Percentiles rank a stretch among this genome's conserved stretches.
These are phyloP conservation scores for Houttuynia cordata DNA, from an alignment of 164 flowering plant genomes.

Conservation along the genomic window DNA sequence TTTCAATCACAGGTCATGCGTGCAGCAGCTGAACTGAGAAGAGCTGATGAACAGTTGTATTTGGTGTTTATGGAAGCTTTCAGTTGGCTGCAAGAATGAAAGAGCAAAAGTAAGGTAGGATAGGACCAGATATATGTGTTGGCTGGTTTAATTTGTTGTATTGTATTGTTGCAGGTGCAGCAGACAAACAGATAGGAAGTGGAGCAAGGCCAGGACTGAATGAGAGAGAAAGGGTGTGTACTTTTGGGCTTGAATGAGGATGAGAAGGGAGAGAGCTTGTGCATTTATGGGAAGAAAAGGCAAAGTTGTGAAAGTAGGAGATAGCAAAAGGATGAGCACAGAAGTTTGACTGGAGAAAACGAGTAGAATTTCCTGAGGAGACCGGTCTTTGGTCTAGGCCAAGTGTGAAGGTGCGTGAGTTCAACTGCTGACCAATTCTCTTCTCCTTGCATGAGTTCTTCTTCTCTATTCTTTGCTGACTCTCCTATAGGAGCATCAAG, in stretches of 20 bases:
- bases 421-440: slow-evolving; percentile 4
- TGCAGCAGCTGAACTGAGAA: too few relatives aligned
- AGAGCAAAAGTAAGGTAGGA: too few relatives aligned
- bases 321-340: not conserved
- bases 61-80: too few relatives aligned
- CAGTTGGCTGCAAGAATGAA: too few relatives aligned
- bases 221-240: not conserved
- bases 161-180: too few relatives aligned
- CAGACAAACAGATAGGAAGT: not conserved
- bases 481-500: too few relatives aligned
- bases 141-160: too few relatives aligned
- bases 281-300: slow-evolving; percentile 1
- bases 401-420: slow-evolving; percentile 2
- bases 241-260: slow-evolving; percentile 1
- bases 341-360: slow-evolving; percentile 20
- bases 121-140: too few relatives aligned
- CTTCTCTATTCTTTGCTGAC: too few relatives aligned
- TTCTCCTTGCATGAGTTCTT: too few relatives aligned
- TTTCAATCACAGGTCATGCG: too few relatives aligned
- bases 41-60: too few relatives aligned
- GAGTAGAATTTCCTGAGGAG: slow-evolving; percentile 5
- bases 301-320: not conserved
- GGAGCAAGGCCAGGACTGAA: not conserved
- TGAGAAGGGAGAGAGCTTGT: not conserved
- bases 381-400: slow-evolving; percentile 47